Percentiles rank a stretch among this genome's conserved stretches.
These are phyloP conservation scores for Zygosaccharomyces bisporus DNA, from an alignment of 805 yeast species.

Conservation along the genomic window DNA sequence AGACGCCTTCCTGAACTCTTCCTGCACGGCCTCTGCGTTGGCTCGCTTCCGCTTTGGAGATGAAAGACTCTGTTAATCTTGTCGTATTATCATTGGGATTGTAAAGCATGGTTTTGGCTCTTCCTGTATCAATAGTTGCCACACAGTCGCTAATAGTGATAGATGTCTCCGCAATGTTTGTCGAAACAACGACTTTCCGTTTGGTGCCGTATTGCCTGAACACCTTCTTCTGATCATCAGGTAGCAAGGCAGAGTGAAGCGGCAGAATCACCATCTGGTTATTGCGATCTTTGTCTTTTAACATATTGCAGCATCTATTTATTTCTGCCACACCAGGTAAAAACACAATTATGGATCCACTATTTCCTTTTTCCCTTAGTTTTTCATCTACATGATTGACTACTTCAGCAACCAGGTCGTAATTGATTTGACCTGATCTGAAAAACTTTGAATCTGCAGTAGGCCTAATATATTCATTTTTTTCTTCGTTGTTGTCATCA, in stretches of 20 bases:
- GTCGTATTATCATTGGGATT: slow-evolving; percentile 67
- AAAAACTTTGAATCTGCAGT: slow-evolving; percentile 64
- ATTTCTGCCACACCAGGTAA: slow-evolving; percentile 92
- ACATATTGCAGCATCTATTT: slow-evolving; percentile 45
- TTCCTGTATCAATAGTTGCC: slow-evolving; percentile 83
- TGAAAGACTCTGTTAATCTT: slow-evolving; percentile 73
- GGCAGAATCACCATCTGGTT: slow-evolving; percentile 53
- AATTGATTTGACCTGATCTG: slow-evolving; percentile 64
- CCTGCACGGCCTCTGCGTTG: slow-evolving; percentile 99
- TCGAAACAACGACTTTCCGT: slow-evolving; percentile 81
- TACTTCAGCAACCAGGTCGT: slow-evolving; percentile 60
- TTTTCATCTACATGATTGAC: slow-evolving; percentile 51
- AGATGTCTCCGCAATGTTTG: slow-evolving; percentile 96
- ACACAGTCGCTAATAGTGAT: slow-evolving; percentile 95
- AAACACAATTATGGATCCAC: slow-evolving; percentile 79
- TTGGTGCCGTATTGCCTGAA: slow-evolving; percentile 55
- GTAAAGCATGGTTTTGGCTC: slow-evolving; percentile 73
- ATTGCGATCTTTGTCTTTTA: slow-evolving; percentile 17
- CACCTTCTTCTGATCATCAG: slow-evolving; percentile 76
- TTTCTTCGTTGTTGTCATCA: slow-evolving; percentile 22
- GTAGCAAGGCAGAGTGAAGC: slow-evolving; percentile 80
- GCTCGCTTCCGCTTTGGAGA: slow-evolving; percentile 81
- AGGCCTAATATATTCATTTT: slow-evolving; percentile 48
- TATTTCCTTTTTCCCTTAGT: slow-evolving; percentile 39
- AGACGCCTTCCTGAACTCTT: slow-evolving; percentile 78